phyloP scores from a whole-genome alignment of 768 basidiomycete genomes.

The Trametes elegans region DNA sequence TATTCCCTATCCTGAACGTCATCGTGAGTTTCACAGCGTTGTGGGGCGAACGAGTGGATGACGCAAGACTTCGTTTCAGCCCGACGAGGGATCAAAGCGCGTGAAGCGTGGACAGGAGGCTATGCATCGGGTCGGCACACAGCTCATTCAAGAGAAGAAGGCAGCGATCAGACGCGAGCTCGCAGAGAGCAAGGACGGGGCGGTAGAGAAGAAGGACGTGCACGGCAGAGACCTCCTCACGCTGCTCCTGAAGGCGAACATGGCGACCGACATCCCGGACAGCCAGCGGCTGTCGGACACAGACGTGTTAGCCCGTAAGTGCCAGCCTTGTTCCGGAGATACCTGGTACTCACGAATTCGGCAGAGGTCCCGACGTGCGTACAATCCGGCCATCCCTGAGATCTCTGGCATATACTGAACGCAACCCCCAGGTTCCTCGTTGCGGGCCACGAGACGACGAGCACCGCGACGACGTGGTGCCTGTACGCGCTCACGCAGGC shows the following conservation, averaged over 20 bases:
- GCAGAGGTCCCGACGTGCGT: conserved; percentile 22
- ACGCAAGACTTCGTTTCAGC: conserved; percentile 10
- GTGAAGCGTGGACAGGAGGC: conserved; percentile 16
- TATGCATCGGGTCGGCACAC: conserved; percentile 30
- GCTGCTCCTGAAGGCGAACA: conserved; percentile 61
- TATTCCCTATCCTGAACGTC: conserved; percentile 24
- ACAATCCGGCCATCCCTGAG: too few species aligned
- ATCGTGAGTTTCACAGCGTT: conserved; percentile 14
- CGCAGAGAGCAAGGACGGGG: conserved; percentile 19
- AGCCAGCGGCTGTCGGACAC: conserved; percentile 57
- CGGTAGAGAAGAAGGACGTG: conserved; percentile 34
- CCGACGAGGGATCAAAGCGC: conserved; percentile 3
- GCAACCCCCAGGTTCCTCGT: conserved; percentile 19
- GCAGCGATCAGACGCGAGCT: conserved; percentile 26
- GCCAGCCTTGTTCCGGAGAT: neutral
- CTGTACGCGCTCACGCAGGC: conserved; percentile 40
- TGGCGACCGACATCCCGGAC: conserved; percentile 56
- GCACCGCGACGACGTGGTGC: conserved; percentile 35
- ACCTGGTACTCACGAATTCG: neutral
- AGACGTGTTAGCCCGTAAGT: conserved; percentile 60
- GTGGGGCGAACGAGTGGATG: too few species aligned
- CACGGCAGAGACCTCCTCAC: conserved; percentile 55
- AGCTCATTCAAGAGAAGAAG: conserved; percentile 34
- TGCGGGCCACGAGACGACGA: conserved; percentile 44
- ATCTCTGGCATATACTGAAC: too few species aligned